A percentile compares a stretch with the other conserved stretches of the same genome.
These are phyloP conservation scores for Rubus parviflorus DNA, from an alignment of 306 rosid species.

Conservation along the genomic window DNA sequence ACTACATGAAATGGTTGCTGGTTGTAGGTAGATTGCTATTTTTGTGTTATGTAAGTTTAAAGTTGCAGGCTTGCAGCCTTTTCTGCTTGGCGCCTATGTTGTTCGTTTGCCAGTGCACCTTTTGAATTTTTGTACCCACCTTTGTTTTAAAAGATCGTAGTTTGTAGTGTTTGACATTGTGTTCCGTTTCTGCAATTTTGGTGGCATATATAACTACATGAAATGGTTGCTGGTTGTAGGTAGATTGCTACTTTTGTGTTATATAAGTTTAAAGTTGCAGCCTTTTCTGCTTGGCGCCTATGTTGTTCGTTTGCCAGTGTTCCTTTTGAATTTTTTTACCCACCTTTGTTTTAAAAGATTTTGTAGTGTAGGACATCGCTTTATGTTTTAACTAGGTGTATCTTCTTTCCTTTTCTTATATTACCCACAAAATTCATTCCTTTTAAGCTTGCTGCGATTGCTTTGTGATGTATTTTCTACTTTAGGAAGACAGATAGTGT, in stretches of 20 bases:
- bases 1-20: background rate
- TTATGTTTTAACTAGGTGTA: background rate
- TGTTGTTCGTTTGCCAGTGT: background rate
- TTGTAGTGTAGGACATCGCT: background rate
- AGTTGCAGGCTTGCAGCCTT: background rate
- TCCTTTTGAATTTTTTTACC: too few species aligned
- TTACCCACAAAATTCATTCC: background rate
- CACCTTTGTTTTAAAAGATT: too few species aligned
- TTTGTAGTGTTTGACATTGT: too few species aligned
- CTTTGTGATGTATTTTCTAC: background rate
- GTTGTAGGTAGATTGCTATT: background rate
- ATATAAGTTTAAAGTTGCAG: background rate
- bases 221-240: background rate
- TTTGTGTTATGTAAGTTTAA: background rate
- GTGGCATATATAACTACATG: background rate
- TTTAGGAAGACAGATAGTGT: background rate
- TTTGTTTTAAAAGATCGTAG: too few species aligned
- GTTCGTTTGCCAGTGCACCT: background rate
- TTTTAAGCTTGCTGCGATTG: background rate
- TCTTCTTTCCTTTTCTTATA: background rate
- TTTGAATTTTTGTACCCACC: too few species aligned
- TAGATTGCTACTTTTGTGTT: background rate
- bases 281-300: background rate
- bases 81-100: conserved; percentile 1
- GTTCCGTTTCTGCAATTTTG: background rate